phyloP scores from a whole-genome alignment of 306 rosid genomes.

The Cajanus cajan region DNA sequence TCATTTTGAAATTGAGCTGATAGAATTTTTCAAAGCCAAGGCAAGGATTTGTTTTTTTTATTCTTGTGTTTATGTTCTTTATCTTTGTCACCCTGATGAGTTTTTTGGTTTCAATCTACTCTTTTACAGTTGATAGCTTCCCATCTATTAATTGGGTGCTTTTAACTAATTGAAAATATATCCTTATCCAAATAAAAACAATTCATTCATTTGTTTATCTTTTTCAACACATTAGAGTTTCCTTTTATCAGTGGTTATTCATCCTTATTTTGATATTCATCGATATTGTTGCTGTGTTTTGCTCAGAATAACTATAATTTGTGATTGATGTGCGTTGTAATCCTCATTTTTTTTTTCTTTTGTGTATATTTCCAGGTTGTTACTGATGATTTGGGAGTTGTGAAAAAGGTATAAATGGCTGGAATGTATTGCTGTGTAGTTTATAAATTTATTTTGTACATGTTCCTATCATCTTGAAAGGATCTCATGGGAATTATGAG shows the following conservation, averaged over 20 bases:
- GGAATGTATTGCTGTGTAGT: conserved; percentile 3
- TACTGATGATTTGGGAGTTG: conserved; percentile 80
- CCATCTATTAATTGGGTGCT: background rate
- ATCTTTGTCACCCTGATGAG: conserved; percentile 4
- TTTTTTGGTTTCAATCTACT: background rate
- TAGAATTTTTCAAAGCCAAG: conserved; percentile 87
- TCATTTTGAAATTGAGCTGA: conserved; percentile 93
- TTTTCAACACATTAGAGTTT: conserved; percentile 7
- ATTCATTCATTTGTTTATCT: background rate
- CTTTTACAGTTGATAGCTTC: background rate
- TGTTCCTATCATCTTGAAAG: conserved; percentile 20
- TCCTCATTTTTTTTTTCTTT: conserved; percentile 7
- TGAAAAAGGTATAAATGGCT: conserved; percentile 70
- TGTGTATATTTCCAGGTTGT: conserved; percentile 64
- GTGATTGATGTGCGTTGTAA: conserved; percentile 19
- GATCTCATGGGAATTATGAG: conserved; percentile 6
- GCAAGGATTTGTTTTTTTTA: conserved; percentile 44
- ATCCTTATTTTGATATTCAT: conserved; percentile 22
- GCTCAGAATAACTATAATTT: background rate
- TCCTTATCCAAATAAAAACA: background rate
- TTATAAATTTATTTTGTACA: background rate
- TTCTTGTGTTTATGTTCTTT: background rate
- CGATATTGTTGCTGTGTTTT: conserved; percentile 14
- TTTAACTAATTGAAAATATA: background rate
- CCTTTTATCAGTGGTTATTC: conserved; percentile 12